Percentiles rank a stretch among this genome's conserved stretches.
These are phyloP conservation scores for Excoecaria cochinchinensis DNA, from an alignment of 345 rosid genomes.

Conservation along the genomic window DNA sequence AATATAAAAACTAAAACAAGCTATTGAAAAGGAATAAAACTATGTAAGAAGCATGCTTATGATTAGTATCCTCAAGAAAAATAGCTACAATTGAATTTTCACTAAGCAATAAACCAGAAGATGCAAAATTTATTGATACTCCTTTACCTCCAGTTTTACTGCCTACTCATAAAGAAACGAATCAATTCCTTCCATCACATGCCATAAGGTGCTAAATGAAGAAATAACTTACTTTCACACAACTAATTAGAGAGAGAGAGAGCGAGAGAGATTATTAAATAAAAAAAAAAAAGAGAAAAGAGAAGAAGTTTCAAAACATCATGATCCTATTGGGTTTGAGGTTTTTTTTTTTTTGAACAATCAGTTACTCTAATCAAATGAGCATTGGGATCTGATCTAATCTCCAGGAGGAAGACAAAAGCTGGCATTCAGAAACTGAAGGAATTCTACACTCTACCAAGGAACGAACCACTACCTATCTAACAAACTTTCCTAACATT, in stretches of 20 bases:
- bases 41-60: not conserved
- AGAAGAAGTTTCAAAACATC: no score
- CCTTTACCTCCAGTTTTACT: not conserved
- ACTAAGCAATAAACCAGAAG: not conserved
- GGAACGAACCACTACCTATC: not conserved
- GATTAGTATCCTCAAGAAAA: not conserved
- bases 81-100: not conserved
- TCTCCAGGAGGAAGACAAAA: no score
- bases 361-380: no score
- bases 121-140: not conserved
- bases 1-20: not conserved
- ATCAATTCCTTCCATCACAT: not conserved
- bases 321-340: not conserved
- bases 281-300: no score
- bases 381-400: no score
- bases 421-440: no score
- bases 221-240: not conserved
- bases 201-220: not conserved
- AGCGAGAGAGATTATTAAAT: no score
- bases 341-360: no score
- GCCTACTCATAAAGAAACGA: not conserved
- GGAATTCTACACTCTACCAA: no score
- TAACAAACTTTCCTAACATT: not conserved
- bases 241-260: not conserved
- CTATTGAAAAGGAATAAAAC: not conserved